Conservation (phyloP, 345 rosid genomes). For the Tarenaya hassleriana region DNA sequence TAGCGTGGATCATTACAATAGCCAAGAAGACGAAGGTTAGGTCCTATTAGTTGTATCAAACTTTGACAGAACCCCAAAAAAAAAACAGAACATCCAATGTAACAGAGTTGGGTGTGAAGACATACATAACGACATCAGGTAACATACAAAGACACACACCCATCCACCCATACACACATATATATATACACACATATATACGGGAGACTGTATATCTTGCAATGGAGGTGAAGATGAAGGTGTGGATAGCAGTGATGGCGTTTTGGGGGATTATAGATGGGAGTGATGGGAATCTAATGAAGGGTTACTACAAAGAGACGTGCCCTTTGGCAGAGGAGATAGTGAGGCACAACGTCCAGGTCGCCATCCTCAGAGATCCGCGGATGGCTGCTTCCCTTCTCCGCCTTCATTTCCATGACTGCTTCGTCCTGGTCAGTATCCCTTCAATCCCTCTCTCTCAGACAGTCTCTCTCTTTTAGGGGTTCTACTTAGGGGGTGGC, state of each 20-base stretch:
- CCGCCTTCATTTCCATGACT: constrained; percentile 80
- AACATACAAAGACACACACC: constrained; percentile 1
- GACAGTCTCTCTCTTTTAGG: not conserved
- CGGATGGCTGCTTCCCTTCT: constrained; percentile 80
- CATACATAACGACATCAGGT: constrained; percentile 22
- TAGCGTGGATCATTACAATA: no score
- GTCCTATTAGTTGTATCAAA: constrained; percentile 30
- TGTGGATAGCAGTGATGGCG: constrained; percentile 12
- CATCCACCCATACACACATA: constrained; percentile 15
- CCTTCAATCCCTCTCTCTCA: constrained; percentile 1
- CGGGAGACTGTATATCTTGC: constrained; percentile 8
- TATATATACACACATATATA: constrained; percentile 3
- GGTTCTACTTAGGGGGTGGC: no score
- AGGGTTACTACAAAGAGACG: constrained; percentile 63
- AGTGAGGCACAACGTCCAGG: constrained; percentile 44
- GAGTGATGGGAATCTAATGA: constrained; percentile 32
- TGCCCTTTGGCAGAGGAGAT: constrained; percentile 70
- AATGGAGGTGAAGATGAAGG: constrained; percentile 26
- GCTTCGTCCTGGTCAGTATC: constrained; percentile 58
- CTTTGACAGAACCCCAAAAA: constrained; percentile 18
- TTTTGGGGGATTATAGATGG: constrained; percentile 26
- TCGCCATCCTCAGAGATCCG: constrained; percentile 59
- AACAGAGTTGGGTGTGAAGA: constrained; percentile 21
- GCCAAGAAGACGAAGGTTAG: constrained; percentile 14
- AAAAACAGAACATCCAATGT: constrained; percentile 7